phyloP scores from a whole-genome alignment of 2,329 filamentous ascomycete genomes.

The Neobulgaria alba region DNA sequence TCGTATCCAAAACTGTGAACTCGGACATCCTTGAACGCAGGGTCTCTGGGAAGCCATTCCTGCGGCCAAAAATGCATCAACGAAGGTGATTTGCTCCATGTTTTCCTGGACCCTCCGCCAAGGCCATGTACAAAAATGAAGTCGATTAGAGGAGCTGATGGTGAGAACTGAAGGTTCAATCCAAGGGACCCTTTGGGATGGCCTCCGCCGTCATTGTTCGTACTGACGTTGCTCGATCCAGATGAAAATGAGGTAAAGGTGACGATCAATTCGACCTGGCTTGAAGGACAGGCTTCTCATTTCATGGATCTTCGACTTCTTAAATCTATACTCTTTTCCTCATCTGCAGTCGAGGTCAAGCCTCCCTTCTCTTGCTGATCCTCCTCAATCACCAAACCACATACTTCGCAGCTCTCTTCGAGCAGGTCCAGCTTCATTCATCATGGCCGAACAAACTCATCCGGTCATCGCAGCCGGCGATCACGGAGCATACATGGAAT shows the following conservation, averaged over 20 bases:
- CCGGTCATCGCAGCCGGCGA: constrained; percentile 15
- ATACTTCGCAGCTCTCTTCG: too few species aligned
- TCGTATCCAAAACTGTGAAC: constrained; percentile 4
- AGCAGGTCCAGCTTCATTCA: too few species aligned
- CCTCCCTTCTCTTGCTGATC: too few species aligned
- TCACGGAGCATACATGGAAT: constrained; percentile 45
- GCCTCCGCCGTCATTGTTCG: neutral
- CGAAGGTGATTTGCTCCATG: neutral
- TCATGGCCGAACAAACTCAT: constrained; percentile 13
- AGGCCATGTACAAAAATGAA: constrained; percentile 35
- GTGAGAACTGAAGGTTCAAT: constrained; percentile 7
- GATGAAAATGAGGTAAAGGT: too few species aligned
- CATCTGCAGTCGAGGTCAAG: too few species aligned
- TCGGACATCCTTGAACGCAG: neutral
- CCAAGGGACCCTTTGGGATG: constrained; percentile 9
- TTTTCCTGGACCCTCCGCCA: neutral
- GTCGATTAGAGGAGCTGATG: constrained; percentile 21
- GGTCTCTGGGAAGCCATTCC: constrained; percentile 1
- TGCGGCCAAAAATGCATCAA: neutral
- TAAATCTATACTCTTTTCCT: too few species aligned
- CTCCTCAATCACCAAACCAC: too few species aligned
- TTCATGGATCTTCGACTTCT: too few species aligned
- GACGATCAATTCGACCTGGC: too few species aligned
- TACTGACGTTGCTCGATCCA: neutral
- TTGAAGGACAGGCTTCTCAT: too few species aligned